Base-by-base conservation (phyloP, 139 green algal species). In the Chlorella ohadii region DNA sequence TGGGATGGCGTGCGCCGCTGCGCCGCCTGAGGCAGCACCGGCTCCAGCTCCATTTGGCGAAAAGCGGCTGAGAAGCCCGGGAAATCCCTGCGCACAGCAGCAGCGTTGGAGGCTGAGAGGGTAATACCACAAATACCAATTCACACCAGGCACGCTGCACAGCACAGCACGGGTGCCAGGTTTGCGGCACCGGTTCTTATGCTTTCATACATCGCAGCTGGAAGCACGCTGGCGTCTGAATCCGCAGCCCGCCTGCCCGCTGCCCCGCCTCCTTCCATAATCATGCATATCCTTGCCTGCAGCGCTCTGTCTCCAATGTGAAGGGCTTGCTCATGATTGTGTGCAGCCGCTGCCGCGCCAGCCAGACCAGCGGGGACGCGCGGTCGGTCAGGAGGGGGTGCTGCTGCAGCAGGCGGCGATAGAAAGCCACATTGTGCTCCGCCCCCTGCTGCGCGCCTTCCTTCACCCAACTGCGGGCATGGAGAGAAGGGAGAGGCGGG, bases 381-480 rank as follows among this genome's bases (percentile, higher is more conserved):
- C 12, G 9, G 39, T 39, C 16, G 28, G 11, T 28, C 67, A n/a
- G 44, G 6, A 31, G 31, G 23, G 33, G 36, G 66, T 82, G 59
- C 36, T 71, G 39, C 13, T 41, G 38, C 57, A 88, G 72, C 55
- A 86, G 59, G 41, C 78, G 55, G 23, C 61, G 34, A 41, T 86
- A 88, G 59, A 84, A 78, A 17, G 64, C 41, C 25, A 89, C 61
- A 65, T 87, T 88, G 59, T 39, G 51, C 12, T 55, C 3, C 27
- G 28, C 27, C 13, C 55, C 56, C 57, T 81, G 68, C 25, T 34
- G 12, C 41, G 38, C 33, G 31, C 56, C 79, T 1, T 12, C 51
- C 4, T 28, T 22, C 23, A 87, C 23, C 61, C 84, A 91, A 2
- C 89, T 88, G 4, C 76, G 41, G 15, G 3, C n/a, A n/a, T n/a